Evolutionary conservation across 2,329 filamentous ascomycete species (phyloP), one percentile per base, ranked within the genome.

Genomic region (Basipetospora chlamydospora): DNA sequence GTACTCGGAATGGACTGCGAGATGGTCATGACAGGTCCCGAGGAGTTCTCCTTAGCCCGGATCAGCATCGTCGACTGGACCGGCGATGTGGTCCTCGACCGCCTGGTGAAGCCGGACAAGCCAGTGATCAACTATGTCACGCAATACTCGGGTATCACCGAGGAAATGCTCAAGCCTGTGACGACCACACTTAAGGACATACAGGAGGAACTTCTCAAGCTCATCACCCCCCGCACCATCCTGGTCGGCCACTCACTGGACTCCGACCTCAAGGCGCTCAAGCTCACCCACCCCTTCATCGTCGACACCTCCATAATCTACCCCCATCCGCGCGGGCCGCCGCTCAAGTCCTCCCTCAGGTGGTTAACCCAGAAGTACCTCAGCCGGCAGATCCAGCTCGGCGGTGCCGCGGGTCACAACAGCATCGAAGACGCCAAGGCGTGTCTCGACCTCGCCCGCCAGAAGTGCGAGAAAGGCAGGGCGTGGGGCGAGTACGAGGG

Each of bases 71-170:
- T 98, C 6, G 65, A 76, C 41, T 98, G 90, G 88, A 74, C 86
- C 46, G 87, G 87, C 33, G 72, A 75, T 23, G 70, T 82, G 8
- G 66, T 94, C 12, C 60, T 96, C 35, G 90, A 98, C 53, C 82
- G 93, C 58, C 71, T 96, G 10, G 90, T 98, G 49, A 92, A 90
- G 60, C 90, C 90, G 0, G 69, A 77, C 30, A 78, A 81, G 45
- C 79, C 83, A n/a, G 87, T 98, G 49, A 79, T 73, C 39, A 81
- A 98, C 62, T 96, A 98, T 53, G 68, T 98, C 28, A 98, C 90
- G 1, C 78, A 70, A 38, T 92, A 77, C 56, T 98, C 90, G 1
- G 90, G 90, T 43, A 95, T 98, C 50, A 98, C 88, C 3, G 70
- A 81, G 48, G 74, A 77, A 44, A 86, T 87, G 72, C 72, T 98